Conservation (phyloP, 805 yeast species). For the Kluyveromyces lactis region DNA sequence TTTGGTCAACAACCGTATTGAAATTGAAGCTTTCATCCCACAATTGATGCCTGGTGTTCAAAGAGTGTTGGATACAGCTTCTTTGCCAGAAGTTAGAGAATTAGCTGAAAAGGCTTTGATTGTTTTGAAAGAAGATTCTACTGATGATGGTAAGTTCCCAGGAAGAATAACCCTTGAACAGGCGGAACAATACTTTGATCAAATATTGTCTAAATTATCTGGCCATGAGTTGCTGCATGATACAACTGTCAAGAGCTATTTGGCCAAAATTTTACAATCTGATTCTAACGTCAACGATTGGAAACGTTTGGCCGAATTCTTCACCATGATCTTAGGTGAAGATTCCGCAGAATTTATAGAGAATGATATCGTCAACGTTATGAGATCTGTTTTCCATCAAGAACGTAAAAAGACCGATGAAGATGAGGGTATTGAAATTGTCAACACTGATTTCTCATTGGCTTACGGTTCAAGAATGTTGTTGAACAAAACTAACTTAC, state of each 20-base stretch:
- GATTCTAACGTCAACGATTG: conserved; percentile 72
- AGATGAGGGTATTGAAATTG: conserved; percentile 82
- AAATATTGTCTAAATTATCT: conserved; percentile 12
- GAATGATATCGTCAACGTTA: conserved; percentile 36
- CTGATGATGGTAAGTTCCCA: conserved; percentile 63
- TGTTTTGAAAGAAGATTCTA: conserved; percentile 77
- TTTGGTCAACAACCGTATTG: conserved; percentile 86
- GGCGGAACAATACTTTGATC: conserved; percentile 38
- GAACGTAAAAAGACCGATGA: conserved; percentile 42
- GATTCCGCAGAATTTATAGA: conserved; percentile 30
- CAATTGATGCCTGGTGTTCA: conserved; percentile 83
- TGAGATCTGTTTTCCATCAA: conserved; percentile 47
- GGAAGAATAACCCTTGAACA: conserved; percentile 59
- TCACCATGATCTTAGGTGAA: conserved; percentile 34
- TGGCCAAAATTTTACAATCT: conserved; percentile 45
- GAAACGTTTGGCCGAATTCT: conserved; percentile 50
- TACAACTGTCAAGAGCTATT: conserved; percentile 36
- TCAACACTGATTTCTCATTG: conserved; percentile 87
- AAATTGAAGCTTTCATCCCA: conserved; percentile 83
- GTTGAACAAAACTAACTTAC: conserved; percentile 81
- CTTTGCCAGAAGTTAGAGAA: conserved; percentile 93
- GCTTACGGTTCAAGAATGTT: conserved; percentile 98
- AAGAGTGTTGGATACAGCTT: conserved; percentile 81
- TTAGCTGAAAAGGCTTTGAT: conserved; percentile 78
- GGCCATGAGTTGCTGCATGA: conserved; percentile 21